Evolutionary conservation across 1,284 basidiomycete genomes (phyloP).

Genomic region (Microbotryum scabiosae): DNA sequence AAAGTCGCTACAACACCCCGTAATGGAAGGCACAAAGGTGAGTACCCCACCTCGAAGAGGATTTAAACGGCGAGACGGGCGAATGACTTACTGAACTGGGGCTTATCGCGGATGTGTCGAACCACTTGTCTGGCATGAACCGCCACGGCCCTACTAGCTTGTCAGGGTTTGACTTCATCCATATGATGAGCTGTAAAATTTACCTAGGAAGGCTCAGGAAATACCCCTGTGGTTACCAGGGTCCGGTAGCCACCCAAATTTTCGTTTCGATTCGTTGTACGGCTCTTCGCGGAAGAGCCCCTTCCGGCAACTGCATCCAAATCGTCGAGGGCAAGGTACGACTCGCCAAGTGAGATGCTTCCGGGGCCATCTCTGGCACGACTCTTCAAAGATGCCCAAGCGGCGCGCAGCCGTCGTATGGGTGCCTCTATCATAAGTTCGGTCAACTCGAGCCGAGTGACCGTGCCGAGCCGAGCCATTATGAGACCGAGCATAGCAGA

Average conservation of each 20-base stretch:
- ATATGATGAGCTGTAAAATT: neutral
- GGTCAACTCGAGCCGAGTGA: slow-evolving; percentile 5
- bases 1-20: neutral
- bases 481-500: neutral
- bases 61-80: too few relatives aligned
- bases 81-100: neutral
- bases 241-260: neutral
- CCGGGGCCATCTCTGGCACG: neutral
- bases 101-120: neutral
- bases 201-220: neutral
- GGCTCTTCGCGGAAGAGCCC: neutral
- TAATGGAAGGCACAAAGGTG: too few relatives aligned
- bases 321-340: slow-evolving; percentile 2
- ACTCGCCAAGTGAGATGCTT: slow-evolving; percentile 4
- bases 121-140: slow-evolving; percentile 10
- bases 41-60: too few relatives aligned
- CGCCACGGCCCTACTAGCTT: slow-evolving; percentile 3
- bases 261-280: neutral
- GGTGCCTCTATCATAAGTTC: neutral
- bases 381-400: neutral
- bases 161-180: slow-evolving; percentile 1
- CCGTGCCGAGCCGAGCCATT: slow-evolving; percentile 5
- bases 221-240: too few relatives aligned
- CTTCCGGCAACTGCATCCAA: slow-evolving; percentile 10
- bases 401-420: neutral